phyloP scores from a whole-genome alignment of 106 monocot species.

The Dendrobium chrysotoxum region DNA sequence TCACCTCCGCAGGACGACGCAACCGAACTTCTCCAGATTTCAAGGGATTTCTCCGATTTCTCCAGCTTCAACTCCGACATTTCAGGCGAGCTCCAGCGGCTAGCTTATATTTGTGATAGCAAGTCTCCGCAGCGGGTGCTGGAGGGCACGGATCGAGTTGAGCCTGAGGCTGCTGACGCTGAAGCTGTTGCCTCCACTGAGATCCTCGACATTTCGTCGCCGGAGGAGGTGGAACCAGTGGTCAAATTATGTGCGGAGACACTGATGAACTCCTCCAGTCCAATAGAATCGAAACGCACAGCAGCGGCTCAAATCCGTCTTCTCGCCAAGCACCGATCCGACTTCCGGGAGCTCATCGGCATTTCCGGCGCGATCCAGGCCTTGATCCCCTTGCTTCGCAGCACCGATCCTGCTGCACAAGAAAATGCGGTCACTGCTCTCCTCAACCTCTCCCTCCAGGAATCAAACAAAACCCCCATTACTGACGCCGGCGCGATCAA shows the following conservation, averaged over 20 bases:
- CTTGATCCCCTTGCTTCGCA: slow-evolving; percentile 37
- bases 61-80: slow-evolving; percentile 55
- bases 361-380: slow-evolving; percentile 38
- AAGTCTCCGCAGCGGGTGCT: not conserved
- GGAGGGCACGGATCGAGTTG: not conserved
- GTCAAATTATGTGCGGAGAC: slow-evolving; percentile 33
- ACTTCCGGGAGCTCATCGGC: slow-evolving; percentile 48
- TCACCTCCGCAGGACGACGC: not conserved
- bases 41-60: slow-evolving; percentile 41
- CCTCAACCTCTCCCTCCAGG: slow-evolving; percentile 62
- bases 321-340: slow-evolving; percentile 55
- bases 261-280: slow-evolving; percentile 10
- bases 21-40: slow-evolving; percentile 40
- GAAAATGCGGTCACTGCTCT: slow-evolving; percentile 70
- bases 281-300: slow-evolving; percentile 24
- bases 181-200: not conserved
- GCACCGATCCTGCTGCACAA: slow-evolving; percentile 45
- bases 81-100: slow-evolving; percentile 45
- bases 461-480: slow-evolving; percentile 46
- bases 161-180: not conserved
- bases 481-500: slow-evolving; percentile 56
- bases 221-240: slow-evolving; percentile 27
- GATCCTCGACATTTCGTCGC: not conserved
- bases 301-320: slow-evolving; percentile 38
- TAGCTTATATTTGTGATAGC: slow-evolving; percentile 3